phyloP scores from a whole-genome alignment of 2,329 filamentous ascomycete genomes.

The Epichloe gansuensis region DNA sequence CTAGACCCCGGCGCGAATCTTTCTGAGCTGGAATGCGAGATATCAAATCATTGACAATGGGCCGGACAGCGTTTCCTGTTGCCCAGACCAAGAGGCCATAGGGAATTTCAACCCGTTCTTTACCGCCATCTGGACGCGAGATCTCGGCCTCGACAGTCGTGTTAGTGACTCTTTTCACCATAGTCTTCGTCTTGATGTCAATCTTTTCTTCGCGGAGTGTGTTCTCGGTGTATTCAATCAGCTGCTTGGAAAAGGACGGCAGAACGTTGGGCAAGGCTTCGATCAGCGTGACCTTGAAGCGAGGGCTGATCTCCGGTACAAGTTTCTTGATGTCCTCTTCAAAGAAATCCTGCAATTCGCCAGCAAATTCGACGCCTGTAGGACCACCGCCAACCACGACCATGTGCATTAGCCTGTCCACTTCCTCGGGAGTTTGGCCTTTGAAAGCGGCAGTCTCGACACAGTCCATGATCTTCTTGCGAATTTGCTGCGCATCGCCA shows the following conservation, averaged over 20 bases:
- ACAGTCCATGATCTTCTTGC: conserved; percentile 99
- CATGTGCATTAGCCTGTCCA: conserved; percentile 94
- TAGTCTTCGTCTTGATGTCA: conserved; percentile 93
- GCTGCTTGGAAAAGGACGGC: conserved; percentile 96
- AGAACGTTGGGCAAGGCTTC: conserved; percentile 94
- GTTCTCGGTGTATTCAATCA: conserved; percentile 98
- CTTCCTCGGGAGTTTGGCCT: conserved; percentile 76
- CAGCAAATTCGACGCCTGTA: conserved; percentile 95
- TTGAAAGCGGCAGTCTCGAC: conserved; percentile 98
- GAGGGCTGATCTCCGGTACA: conserved; percentile 85
- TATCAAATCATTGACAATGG: conserved; percentile 85
- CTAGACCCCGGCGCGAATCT: conserved; percentile 84
- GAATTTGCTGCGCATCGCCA: conserved; percentile 85
- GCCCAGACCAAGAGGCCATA: conserved; percentile 97
- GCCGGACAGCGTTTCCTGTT: conserved; percentile 87
- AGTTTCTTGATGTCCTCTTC: conserved; percentile 96
- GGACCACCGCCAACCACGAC: conserved; percentile 89
- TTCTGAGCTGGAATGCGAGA: conserved; percentile 84
- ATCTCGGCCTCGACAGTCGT: conserved; percentile 86
- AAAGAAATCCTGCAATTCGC: conserved; percentile 98
- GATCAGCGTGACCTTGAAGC: conserved; percentile 95
- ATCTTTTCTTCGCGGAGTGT: conserved; percentile 99
- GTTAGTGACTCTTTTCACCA: conserved; percentile 94
- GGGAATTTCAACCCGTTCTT: conserved; percentile 68
- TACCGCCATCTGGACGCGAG: conserved; percentile 69